Evolutionary conservation across 2,329 filamentous ascomycete species (phyloP).

Genomic region (Botrytis galanthina): DNA sequence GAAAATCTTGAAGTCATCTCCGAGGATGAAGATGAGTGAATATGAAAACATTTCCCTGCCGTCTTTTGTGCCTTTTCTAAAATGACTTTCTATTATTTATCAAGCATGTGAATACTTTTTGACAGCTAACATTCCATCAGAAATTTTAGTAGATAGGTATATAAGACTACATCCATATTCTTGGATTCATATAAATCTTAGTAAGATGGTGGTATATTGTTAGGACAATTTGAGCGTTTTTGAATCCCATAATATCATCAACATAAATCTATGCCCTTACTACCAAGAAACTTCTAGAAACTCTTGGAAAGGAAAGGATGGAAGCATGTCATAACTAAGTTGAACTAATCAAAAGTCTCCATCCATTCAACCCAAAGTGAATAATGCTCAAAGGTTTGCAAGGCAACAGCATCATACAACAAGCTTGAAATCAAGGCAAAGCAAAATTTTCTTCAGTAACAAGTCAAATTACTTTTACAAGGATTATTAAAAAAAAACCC

Average conservation of each 20-base stretch:
- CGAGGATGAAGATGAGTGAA: neutral
- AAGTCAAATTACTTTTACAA: neutral
- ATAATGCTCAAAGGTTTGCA: neutral
- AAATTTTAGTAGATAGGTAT: no score
- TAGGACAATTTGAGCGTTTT: neutral
- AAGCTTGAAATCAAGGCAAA: neutral
- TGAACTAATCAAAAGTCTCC: neutral
- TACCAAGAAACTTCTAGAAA: neutral
- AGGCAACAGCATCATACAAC: neutral
- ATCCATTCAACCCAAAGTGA: neutral
- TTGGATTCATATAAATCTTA: neutral
- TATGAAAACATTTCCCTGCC: neutral
- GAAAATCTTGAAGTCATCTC: neutral
- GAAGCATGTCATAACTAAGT: neutral
- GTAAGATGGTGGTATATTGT: neutral
- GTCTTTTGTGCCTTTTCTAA: neutral
- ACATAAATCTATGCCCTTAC: neutral
- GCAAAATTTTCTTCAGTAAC: neutral
- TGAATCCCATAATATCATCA: neutral
- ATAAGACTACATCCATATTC: no score
- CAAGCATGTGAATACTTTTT: no score
- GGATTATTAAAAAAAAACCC: neutral
- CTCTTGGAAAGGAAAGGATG: neutral
- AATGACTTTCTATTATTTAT: neutral
- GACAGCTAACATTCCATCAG: no score